These are phyloP conservation scores for Eucalyptus tenuipes DNA, from an alignment of 345 rosid species.

Conservation along the genomic window DNA sequence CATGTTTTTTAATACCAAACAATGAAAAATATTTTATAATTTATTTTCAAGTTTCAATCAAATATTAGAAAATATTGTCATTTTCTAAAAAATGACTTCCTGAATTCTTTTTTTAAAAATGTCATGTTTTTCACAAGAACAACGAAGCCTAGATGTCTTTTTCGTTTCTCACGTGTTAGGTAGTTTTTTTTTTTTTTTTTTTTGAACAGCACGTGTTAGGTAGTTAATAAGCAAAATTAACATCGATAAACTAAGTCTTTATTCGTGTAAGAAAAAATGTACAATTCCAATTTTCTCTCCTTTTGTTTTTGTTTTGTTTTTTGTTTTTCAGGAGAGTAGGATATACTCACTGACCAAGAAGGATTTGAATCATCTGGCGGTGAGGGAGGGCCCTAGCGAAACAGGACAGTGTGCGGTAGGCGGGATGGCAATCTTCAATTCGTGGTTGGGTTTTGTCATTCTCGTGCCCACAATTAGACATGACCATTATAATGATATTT, in stretches of 20 bases:
- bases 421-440: not conserved
- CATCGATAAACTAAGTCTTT: not conserved
- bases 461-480: not conserved
- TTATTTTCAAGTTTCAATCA: too few species aligned
- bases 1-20: rapidly evolving
- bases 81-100: too few species aligned
- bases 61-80: too few species aligned
- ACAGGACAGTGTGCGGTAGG: not conserved
- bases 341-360: not conserved
- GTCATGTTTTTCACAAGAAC: not conserved
- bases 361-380: not conserved
- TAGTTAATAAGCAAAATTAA: not conserved
- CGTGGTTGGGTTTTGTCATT: not conserved
- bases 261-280: not conserved
- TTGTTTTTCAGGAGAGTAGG: not conserved
- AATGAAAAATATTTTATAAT: too few species aligned
- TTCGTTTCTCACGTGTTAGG: not conserved
- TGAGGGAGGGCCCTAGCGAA: not conserved
- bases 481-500: not conserved
- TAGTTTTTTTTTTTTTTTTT: too few species aligned
- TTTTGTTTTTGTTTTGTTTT: not conserved
- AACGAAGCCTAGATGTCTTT: not conserved
- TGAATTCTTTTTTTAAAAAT: too few species aligned
- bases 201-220: too few species aligned
- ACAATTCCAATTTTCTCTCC: not conserved